These are phyloP conservation scores for Colletotrichum neosansevieriae DNA, from an alignment of 2,329 filamentous ascomycete genomes.

Conservation along the genomic window DNA sequence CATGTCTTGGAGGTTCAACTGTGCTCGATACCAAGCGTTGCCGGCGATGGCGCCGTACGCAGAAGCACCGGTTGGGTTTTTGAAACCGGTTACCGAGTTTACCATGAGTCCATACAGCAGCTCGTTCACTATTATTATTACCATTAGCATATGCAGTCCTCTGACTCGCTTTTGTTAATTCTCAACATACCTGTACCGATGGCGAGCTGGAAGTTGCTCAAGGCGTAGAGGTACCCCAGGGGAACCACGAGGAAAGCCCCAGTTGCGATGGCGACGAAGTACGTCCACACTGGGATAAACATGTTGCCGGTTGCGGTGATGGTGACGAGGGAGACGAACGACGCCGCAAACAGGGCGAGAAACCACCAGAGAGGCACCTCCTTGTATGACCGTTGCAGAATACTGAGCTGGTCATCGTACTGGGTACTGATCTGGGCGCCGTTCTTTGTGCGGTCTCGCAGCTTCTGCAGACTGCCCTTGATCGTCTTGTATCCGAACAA, in stretches of 20 bases:
- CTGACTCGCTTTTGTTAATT: too few relatives aligned
- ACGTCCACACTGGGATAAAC: constrained; percentile 71
- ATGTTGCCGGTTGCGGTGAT: constrained; percentile 64
- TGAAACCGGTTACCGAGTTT: constrained; percentile 55
- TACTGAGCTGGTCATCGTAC: constrained; percentile 69
- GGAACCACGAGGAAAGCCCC: constrained; percentile 68
- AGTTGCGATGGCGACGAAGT: constrained; percentile 67
- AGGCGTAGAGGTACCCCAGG: constrained; percentile 69
- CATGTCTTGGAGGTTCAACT: constrained; percentile 67
- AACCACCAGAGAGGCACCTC: constrained; percentile 73
- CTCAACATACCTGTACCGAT: constrained; percentile 21
- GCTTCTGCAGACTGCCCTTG: constrained; percentile 49
- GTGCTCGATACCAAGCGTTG: constrained; percentile 71
- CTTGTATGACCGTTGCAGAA: constrained; percentile 67
- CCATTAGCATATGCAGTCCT: not conserved
- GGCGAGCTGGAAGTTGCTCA: constrained; percentile 64
- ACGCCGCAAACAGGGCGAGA: constrained; percentile 59
- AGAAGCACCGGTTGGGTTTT: constrained; percentile 69
- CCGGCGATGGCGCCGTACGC: constrained; percentile 70
- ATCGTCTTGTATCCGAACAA: constrained; percentile 57
- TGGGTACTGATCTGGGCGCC: constrained; percentile 61
- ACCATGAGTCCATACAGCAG: constrained; percentile 71
- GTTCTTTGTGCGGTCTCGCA: constrained; percentile 47
- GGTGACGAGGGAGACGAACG: constrained; percentile 58
- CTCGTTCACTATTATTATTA: constrained; percentile 60